These are phyloP conservation scores for Polyrhizophydium stewartii DNA, from an alignment of 371 early-diverging fungal genomes.

Conservation along the genomic window DNA sequence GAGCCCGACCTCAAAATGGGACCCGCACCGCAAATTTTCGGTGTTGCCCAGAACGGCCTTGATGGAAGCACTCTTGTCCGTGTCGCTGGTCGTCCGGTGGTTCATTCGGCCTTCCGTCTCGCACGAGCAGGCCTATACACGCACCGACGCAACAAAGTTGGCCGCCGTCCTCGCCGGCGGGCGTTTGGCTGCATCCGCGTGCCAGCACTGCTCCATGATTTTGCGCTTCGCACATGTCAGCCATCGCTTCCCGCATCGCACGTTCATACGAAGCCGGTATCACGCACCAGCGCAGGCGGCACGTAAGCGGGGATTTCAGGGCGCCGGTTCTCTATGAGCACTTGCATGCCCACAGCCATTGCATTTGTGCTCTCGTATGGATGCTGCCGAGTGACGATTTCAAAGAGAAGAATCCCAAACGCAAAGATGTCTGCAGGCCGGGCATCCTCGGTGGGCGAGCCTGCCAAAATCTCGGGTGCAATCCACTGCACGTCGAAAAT, in stretches of 20 bases:
- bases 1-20: too few species aligned
- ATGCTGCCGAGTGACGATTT: slow-evolving; percentile 30
- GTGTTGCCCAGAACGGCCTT: too few species aligned
- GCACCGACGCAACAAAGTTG: not conserved
- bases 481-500: slow-evolving; percentile 18
- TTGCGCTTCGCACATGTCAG: not conserved
- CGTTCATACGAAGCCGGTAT: too few species aligned
- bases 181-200: not conserved
- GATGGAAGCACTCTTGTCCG: too few species aligned
- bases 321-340: slow-evolving; percentile 4
- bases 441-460: not conserved
- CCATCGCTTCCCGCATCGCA: not conserved
- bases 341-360: slow-evolving; percentile 24
- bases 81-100: too few species aligned
- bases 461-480: slow-evolving; percentile 17
- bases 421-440: slow-evolving; percentile 30
- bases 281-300: slow-evolving; percentile 12
- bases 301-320: slow-evolving; percentile 19
- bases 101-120: too few species aligned
- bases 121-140: too few species aligned
- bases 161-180: slow-evolving; percentile 1
- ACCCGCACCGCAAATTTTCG: too few species aligned
- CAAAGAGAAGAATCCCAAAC: slow-evolving; percentile 33
- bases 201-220: slow-evolving; percentile 17
- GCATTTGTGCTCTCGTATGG: slow-evolving; percentile 22